Conservation (phyloP, 176 grass and related monocot genomes). For the Pontederia crassipes region DNA sequence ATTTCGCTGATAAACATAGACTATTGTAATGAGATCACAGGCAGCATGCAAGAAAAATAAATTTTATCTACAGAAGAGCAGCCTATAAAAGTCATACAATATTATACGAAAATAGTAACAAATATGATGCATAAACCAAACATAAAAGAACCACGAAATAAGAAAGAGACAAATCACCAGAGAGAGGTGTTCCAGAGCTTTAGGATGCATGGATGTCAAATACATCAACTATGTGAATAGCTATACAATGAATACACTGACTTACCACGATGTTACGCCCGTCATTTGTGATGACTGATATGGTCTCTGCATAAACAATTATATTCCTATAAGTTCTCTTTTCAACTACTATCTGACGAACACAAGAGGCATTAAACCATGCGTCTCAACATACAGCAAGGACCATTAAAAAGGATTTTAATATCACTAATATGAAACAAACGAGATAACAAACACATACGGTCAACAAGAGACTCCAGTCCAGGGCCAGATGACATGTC, state of each 20-base stretch:
- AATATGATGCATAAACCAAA: neutral
- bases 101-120: too few relatives aligned
- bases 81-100: neutral
- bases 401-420: neutral
- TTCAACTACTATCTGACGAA: neutral
- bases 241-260: neutral
- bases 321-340: constrained; percentile 4
- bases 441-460: constrained; percentile 14
- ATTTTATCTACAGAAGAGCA: too few relatives aligned
- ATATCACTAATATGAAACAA: neutral
- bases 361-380: neutral
- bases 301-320: constrained; percentile 40
- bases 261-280: constrained; percentile 91
- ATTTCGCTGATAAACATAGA: neutral
- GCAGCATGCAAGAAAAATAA: neutral
- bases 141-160: neutral
- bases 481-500: constrained; percentile 23
- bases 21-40: neutral
- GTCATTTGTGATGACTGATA: constrained; percentile 95
- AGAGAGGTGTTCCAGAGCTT: too few relatives aligned
- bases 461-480: constrained; percentile 60
- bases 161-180: too few relatives aligned
- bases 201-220: too few relatives aligned
- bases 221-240: too few relatives aligned
- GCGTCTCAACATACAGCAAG: neutral